Conservation (phyloP, 805 yeast genomes). For the Candida verbasci region DNA sequence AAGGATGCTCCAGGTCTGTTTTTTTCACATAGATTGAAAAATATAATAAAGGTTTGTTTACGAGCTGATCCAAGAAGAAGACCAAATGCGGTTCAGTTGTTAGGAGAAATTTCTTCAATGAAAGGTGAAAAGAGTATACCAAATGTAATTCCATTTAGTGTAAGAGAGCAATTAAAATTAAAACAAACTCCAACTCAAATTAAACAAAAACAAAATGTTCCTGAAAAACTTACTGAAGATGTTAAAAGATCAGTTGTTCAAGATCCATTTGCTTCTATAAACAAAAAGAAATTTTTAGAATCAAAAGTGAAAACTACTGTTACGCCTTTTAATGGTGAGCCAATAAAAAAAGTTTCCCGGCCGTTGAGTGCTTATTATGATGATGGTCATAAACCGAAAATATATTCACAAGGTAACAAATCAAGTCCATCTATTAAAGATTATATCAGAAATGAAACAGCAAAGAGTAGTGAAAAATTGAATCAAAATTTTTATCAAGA, state of each 20-base stretch:
- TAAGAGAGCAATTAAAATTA: constrained; percentile 18
- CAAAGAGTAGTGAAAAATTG: constrained; percentile 16
- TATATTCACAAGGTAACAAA: constrained; percentile 9
- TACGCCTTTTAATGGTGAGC: constrained; percentile 1
- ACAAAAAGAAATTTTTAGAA: constrained; percentile 29
- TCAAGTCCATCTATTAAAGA: constrained; percentile 24
- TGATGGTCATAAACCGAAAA: constrained; percentile 4
- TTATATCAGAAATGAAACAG: constrained; percentile 29
- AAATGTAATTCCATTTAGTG: constrained; percentile 38
- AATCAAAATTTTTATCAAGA: constrained; percentile 16
- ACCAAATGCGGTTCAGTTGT: constrained; percentile 68
- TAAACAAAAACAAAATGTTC: constrained; percentile 1
- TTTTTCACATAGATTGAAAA: constrained; percentile 60
- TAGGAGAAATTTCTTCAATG: constrained; percentile 65
- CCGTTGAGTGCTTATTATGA: constrained; percentile 8
- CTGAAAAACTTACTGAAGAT: neutral
- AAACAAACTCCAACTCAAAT: constrained; percentile 9
- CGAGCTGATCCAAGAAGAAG: constrained; percentile 65
- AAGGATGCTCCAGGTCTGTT: constrained; percentile 44
- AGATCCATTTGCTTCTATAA: constrained; percentile 43
- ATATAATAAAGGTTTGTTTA: constrained; percentile 57
- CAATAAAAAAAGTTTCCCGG: constrained; percentile 6
- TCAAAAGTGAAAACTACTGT: constrained; percentile 12
- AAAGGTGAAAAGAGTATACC: constrained; percentile 42
- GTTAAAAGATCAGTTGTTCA: neutral